Percentiles rank a stretch among this genome's conserved stretches.
phyloP scores from a whole-genome alignment of 352 stramenopile species.

The Lagenidium giganteum region DNA sequence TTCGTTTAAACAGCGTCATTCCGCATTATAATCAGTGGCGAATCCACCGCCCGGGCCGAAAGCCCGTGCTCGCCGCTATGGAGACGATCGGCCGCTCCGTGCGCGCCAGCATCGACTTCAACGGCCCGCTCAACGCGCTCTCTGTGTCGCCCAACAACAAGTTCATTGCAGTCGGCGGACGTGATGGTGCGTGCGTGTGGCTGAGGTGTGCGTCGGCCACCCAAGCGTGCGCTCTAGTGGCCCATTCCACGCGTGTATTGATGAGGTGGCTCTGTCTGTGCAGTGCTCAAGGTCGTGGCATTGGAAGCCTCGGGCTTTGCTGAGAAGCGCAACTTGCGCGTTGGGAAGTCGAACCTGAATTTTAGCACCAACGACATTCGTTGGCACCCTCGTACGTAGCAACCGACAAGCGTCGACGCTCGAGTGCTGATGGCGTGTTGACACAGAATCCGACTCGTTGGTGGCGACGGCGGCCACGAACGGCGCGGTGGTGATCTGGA shows the following conservation, averaged over 20 bases:
- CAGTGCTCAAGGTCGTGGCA: slow-evolving; percentile 70
- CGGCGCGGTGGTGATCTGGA: slow-evolving; percentile 71
- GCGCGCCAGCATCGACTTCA: slow-evolving; percentile 74
- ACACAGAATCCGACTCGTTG: slow-evolving; percentile 72
- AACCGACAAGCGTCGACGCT: not conserved
- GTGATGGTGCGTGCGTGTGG: slow-evolving; percentile 47
- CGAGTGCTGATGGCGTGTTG: not conserved
- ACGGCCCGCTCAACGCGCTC: slow-evolving; percentile 61
- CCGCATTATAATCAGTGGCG: too few species aligned
- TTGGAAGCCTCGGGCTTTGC: slow-evolving; percentile 56
- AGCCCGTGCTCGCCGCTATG: too few species aligned
- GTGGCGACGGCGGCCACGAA: slow-evolving; percentile 72
- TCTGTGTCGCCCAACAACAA: slow-evolving; percentile 67
- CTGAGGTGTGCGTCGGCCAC: not conserved
- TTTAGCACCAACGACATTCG: slow-evolving; percentile 84
- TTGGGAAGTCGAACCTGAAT: slow-evolving; percentile 67
- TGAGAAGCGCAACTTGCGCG: slow-evolving; percentile 72
- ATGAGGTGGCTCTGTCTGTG: too few species aligned
- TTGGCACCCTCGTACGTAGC: slow-evolving; percentile 58
- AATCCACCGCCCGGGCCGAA: too few species aligned
- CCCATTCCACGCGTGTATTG: too few species aligned
- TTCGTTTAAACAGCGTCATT: too few species aligned
- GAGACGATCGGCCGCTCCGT: slow-evolving; percentile 32
- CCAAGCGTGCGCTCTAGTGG: too few species aligned
- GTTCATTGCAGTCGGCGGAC: slow-evolving; percentile 57